Conservation (phyloP, 2,329 filamentous ascomycete species). For the Trichoderma sp. region DNA sequence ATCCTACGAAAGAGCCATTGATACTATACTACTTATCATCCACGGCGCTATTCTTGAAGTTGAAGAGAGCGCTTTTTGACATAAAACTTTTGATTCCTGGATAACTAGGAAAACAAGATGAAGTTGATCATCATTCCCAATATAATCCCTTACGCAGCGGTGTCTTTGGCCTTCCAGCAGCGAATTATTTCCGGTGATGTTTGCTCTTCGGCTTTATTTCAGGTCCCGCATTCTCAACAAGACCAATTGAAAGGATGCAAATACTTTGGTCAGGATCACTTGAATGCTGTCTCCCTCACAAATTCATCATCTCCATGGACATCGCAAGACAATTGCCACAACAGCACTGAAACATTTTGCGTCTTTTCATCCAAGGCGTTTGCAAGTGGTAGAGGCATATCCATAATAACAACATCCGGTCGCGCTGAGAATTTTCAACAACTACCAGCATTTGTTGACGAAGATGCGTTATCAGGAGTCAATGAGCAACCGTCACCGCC, state of each 20-base stretch:
- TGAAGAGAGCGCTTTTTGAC: neutral
- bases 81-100: neutral
- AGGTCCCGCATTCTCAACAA: neutral
- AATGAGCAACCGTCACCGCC: constrained; percentile 22
- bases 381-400: constrained; percentile 40
- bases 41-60: neutral
- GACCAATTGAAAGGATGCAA: neutral
- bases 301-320: neutral
- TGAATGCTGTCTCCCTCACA: neutral
- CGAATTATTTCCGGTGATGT: neutral
- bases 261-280: neutral
- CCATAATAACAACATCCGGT: constrained; percentile 39
- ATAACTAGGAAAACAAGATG: neutral
- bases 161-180: neutral
- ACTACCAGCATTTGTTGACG: constrained; percentile 33
- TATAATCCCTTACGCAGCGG: neutral
- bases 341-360: constrained; percentile 29
- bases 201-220: neutral
- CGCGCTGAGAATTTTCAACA: constrained; percentile 35
- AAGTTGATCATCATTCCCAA: neutral
- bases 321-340: neutral
- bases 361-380: constrained; percentile 39
- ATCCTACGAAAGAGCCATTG: neutral
- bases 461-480: neutral
- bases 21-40: neutral